Evolutionary conservation across 148 eudicot genomes (phyloP), one percentile per base, ranked within the genome.

Genomic region (Diospyros kaki): DNA sequence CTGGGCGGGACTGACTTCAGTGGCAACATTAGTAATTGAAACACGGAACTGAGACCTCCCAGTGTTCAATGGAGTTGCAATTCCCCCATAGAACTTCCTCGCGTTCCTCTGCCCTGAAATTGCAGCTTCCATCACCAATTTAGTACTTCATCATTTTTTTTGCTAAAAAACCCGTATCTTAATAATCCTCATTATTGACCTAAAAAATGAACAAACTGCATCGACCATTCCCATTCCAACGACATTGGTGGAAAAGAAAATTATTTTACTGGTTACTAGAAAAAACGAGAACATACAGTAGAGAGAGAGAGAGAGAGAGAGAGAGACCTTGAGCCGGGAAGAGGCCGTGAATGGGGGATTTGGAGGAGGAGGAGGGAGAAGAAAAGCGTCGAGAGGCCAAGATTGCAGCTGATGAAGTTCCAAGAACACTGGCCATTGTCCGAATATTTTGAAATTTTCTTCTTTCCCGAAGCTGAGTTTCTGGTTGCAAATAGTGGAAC

Each of bases 11-110:
- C 78, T 89, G 68, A 86, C 67, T 76, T 87, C 87, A 67, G 96
- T 89, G 77, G 91, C 91, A 55, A 94, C 93, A 88, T 87, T 89
- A 43, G 93, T 77, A 76, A 91, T 70, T 46, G 88, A 83, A 80
- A 93, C 56, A 42, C 76, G 84, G 48, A 79, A 77, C 46, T 79
- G 82, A 72, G 84, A 84, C 73, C 83, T 82, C 73, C 80, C 90
- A 68, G 84, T 90, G 84, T 81, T 89, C 50, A 69, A 65, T 10
- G 88, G 84, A 63, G 80, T 55, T 78, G 86, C 90, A 81, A 83
- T 84, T 56, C 92, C 92, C 77, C 87, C 87, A 88, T 83, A 87
- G 62, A 84, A 83, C 76, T 89, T 93, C 81, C 88, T 88, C 83
- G 87, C 83, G 72, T 77, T 68, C 68, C 78, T 71, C 43, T 80